Evolutionary conservation across 2,329 filamentous ascomycete species (phyloP).

Genomic region (Davidsoniella virescens): DNA sequence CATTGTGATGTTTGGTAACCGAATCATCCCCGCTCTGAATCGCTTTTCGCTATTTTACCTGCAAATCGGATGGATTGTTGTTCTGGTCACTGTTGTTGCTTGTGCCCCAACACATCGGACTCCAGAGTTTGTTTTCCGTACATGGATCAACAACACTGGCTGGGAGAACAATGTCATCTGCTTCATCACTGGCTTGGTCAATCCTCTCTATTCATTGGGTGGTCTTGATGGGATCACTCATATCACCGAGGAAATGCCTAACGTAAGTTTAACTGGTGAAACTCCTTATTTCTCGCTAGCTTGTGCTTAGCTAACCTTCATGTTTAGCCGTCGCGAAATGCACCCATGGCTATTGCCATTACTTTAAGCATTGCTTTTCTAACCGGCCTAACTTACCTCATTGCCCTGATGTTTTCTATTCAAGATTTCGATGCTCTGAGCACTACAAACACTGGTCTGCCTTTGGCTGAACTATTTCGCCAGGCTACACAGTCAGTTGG

Average conservation of each 20-base stretch:
- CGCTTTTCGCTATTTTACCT: constrained; percentile 30
- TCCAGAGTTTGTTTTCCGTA: constrained; percentile 33
- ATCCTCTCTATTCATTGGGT: constrained; percentile 29
- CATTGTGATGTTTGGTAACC: constrained; percentile 32
- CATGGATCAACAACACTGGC: constrained; percentile 36
- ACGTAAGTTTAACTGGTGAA: constrained; percentile 21
- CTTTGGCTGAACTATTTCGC: constrained; percentile 29
- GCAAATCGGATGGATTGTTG: constrained; percentile 30
- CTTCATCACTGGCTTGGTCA: constrained; percentile 34
- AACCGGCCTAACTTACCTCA: constrained; percentile 32
- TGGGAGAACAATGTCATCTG: constrained; percentile 33
- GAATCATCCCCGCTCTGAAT: constrained; percentile 26
- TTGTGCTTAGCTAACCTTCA: constrained; percentile 2
- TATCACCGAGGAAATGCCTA: constrained; percentile 34
- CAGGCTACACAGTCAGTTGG: constrained; percentile 26
- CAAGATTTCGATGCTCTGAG: constrained; percentile 29
- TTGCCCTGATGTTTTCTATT: constrained; percentile 35
- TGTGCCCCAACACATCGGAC: constrained; percentile 28
- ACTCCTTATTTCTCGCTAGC: background rate
- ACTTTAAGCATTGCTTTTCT: constrained; percentile 33
- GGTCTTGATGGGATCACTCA: constrained; percentile 32
- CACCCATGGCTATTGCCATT: constrained; percentile 24
- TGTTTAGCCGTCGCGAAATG: constrained; percentile 21
- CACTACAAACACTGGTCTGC: constrained; percentile 26
- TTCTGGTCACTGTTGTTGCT: constrained; percentile 31